Evolutionary conservation across 2,329 filamentous ascomycete genomes (phyloP).

Genomic region (Blumeria hordei): DNA sequence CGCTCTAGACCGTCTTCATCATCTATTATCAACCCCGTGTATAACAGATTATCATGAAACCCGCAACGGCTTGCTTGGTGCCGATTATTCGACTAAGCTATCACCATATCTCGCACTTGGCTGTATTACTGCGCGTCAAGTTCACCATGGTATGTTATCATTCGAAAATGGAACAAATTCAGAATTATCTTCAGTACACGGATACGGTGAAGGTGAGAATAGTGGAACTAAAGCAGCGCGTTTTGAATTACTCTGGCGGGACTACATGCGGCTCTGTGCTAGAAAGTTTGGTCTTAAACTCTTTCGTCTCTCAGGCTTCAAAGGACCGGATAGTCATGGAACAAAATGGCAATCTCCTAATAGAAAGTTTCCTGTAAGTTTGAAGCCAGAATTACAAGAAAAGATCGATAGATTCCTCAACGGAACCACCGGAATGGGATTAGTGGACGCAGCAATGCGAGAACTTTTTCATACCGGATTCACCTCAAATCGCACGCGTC

Average conservation of each 20-base stretch:
- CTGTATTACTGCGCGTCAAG: slow-evolving; percentile 45
- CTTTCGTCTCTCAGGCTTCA: slow-evolving; percentile 40
- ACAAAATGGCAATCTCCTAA: slow-evolving; percentile 12
- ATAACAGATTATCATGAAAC: slow-evolving; percentile 34
- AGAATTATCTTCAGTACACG: slow-evolving; percentile 6
- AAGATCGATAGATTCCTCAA: slow-evolving; percentile 33
- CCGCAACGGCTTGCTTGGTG: slow-evolving; percentile 44
- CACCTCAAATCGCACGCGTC: slow-evolving; percentile 50
- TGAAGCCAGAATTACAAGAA: slow-evolving; percentile 20
- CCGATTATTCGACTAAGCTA: slow-evolving; percentile 52
- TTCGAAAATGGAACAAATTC: slow-evolving; percentile 38
- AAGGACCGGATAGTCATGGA: slow-evolving; percentile 17
- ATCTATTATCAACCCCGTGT: slow-evolving; percentile 24
- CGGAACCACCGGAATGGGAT: slow-evolving; percentile 48
- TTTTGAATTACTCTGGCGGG: slow-evolving; percentile 54
- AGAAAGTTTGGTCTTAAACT: slow-evolving; percentile 42
- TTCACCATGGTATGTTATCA: slow-evolving; percentile 40
- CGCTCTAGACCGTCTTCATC: slow-evolving; percentile 31
- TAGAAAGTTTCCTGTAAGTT: slow-evolving; percentile 6
- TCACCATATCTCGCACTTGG: slow-evolving; percentile 51
- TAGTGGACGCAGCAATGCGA: slow-evolving; percentile 56
- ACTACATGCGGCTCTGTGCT: slow-evolving; percentile 58
- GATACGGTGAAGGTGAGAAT: slow-evolving; percentile 48
- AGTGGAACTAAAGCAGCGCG: slow-evolving; percentile 44
- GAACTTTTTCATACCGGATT: slow-evolving; percentile 56